A percentile compares a stretch with the other conserved stretches of the same genome.
These are phyloP conservation scores for Ichthyophthirius multifiliis DNA, from an alignment of 169 alveolate genomes.

Conservation along the genomic window DNA sequence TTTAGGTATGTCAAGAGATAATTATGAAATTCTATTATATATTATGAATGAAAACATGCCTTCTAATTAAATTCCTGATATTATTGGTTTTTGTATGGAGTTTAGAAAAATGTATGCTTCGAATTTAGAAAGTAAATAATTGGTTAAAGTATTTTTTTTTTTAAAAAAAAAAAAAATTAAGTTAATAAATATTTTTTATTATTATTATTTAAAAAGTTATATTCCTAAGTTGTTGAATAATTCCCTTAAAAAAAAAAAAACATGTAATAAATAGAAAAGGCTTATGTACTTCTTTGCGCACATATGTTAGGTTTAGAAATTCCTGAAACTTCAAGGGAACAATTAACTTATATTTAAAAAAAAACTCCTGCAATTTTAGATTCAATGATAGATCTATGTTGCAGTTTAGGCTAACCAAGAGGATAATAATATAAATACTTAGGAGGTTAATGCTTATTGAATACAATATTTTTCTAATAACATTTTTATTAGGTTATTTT, in stretches of 20 bases:
- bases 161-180: no score
- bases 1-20: background rate
- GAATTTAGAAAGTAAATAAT: background rate
- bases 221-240: background rate
- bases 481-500: background rate
- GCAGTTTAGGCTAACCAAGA: background rate
- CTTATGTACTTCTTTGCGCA: background rate
- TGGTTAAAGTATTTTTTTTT: background rate
- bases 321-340: background rate
- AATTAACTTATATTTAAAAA: background rate
- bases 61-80: background rate
- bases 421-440: background rate
- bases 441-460: background rate
- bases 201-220: background rate
- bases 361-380: background rate
- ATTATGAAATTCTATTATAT: background rate
- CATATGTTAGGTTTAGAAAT: background rate
- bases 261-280: background rate
- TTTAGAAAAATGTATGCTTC: background rate
- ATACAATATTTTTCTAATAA: background rate
- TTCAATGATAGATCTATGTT: background rate
- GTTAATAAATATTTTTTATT: background rate
- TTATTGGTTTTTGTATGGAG: background rate
- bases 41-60: background rate
- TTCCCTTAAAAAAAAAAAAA: background rate